Evolutionary conservation across 208 protist species (phyloP).

Genomic region (Acanthamoeba healyi): DNA sequence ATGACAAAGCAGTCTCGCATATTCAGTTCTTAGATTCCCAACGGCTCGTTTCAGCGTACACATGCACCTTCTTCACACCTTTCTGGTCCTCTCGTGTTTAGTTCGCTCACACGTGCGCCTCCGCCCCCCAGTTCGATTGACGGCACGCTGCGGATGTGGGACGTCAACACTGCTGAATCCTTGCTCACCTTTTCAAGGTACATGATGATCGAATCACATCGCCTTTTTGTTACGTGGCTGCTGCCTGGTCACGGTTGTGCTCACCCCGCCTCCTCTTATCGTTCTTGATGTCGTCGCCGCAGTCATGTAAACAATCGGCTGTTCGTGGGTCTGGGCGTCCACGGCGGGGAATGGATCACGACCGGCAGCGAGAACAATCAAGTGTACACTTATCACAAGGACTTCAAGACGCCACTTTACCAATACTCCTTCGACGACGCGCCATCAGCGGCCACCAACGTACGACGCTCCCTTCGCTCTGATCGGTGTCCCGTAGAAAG

Average conservation of each 20-base stretch:
- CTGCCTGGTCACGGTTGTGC: background rate
- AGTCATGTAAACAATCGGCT: constrained; percentile 82
- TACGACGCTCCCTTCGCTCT: background rate
- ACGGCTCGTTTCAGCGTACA: constrained; percentile 77
- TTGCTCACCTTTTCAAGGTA: constrained; percentile 24
- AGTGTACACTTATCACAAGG: constrained; percentile 82
- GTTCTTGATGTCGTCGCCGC: constrained; percentile 34
- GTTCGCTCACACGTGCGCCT: too few species aligned
- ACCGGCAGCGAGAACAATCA: constrained; percentile 82
- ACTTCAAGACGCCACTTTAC: constrained; percentile 68
- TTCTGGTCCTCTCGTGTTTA: too few species aligned
- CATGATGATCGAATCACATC: too few species aligned
- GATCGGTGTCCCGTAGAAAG: too few species aligned
- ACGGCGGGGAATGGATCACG: constrained; percentile 77
- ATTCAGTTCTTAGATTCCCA: constrained; percentile 77
- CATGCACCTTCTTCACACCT: background rate
- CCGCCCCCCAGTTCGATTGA: constrained; percentile 63
- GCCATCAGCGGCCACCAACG: background rate
- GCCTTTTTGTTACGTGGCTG: background rate
- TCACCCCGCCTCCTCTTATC: background rate
- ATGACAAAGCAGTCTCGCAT: constrained; percentile 82
- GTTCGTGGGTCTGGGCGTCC: constrained; percentile 82
- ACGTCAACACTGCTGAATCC: constrained; percentile 38
- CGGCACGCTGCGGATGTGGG: constrained; percentile 76
- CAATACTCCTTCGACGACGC: constrained; percentile 5